phyloP scores from a whole-genome alignment of 2,329 filamentous ascomycete genomes.

The Penicillium sp. region DNA sequence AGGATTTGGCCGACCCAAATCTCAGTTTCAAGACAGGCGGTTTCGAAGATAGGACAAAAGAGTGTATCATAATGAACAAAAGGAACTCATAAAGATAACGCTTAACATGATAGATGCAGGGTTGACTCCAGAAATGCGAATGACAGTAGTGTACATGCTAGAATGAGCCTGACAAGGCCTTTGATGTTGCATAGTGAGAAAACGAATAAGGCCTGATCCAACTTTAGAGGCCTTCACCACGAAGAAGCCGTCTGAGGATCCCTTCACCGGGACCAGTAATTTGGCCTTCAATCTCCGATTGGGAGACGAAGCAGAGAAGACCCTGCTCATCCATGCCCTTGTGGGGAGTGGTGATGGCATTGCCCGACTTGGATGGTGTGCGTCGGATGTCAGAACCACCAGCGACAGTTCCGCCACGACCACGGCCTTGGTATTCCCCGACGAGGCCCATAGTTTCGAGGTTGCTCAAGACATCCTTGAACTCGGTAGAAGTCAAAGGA shows the following conservation, averaged over 20 bases:
- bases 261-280: conserved; percentile 61
- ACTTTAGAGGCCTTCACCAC: conserved; percentile 40
- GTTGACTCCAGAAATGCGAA: conserved; percentile 23
- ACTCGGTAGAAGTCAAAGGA: conserved; percentile 86
- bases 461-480: conserved; percentile 87
- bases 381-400: conserved; percentile 55
- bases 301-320: conserved; percentile 77
- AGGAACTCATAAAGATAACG: conserved; percentile 18
- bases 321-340: conserved; percentile 71
- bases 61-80: conserved; percentile 17
- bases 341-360: conserved; percentile 56
- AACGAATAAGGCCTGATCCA: neutral
- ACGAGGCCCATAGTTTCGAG: conserved; percentile 86
- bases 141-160: conserved; percentile 15
- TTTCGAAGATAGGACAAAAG: neutral
- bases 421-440: conserved; percentile 69
- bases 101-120: conserved; percentile 16
- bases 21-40: neutral
- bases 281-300: conserved; percentile 74
- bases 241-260: conserved; percentile 48
- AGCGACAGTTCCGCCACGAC: conserved; percentile 64
- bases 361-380: conserved; percentile 72
- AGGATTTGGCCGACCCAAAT: neutral
- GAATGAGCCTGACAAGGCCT: conserved; percentile 17
- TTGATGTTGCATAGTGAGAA: conserved; percentile 17